Evolutionary conservation across 73 alveolate genomes (phyloP), one percentile per base, ranked within the genome.

Genomic region (Paramecium octaurelia): DNA sequence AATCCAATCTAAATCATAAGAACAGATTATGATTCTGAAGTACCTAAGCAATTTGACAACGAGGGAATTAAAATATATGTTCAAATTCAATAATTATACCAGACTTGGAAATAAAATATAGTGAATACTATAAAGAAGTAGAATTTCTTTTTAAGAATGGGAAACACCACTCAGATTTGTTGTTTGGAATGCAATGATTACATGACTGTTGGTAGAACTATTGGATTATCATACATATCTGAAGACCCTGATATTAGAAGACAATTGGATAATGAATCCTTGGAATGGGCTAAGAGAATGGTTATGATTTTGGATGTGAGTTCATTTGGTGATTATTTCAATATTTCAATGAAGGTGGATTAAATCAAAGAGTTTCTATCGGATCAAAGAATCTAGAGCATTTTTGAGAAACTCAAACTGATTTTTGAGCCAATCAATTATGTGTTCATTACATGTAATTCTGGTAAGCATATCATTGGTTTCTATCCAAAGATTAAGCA

Each of bases 1-100:
- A 48, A 42, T 80, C 76, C 91, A 7, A 80, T 80, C 3, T 80
- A 80, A 80, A 44, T 80, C 0, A 20, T 44, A 31, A 10, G 70
- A 21, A 80, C 75, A 43, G 91, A 80, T 23, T 42, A n/a, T 42
- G 70, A 80, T 80, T 27, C 70, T 12, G 75, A 80, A 14, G 38
- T 80, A 31, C 91, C 91, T 44, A 80, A 48, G 14, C 46, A 80
- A 80, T 80, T 80, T 80, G 91, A 80, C 44, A 43, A 42, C 46
- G 91, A 42, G 24, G 91, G 91, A 44, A 80, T 80, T 43, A 40
- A 43, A 44, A 44, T 80, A 18, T 80, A 44, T 80, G 75, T 24
- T 12, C 57, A 80, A 80, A 43, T 80, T 21, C 12, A 80, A 14
- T 20, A 80, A 46, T 44, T 48, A 35, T 80, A 80, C 38, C 46